phyloP scores from a whole-genome alignment of 352 stramenopile genomes.

The Phytophthora palmivora region DNA sequence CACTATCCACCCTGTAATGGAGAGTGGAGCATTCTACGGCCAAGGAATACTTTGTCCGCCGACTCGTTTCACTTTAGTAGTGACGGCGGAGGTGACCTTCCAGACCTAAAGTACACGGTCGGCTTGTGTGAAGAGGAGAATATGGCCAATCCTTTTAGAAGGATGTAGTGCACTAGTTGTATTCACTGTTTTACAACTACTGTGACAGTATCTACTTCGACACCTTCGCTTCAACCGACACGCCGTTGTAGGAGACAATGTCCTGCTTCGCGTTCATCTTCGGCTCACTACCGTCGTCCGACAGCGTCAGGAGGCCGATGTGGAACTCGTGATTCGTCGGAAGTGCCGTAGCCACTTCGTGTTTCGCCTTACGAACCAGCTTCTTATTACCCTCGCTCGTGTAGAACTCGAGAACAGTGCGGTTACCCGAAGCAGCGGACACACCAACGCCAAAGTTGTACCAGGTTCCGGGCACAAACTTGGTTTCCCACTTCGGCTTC shows the following conservation, averaged over 20 bases:
- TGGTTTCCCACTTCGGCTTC: constrained; percentile 44
- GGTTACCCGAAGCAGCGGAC: constrained; percentile 18
- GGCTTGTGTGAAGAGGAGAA: too few species aligned
- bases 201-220: constrained; percentile 3
- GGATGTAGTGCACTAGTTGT: too few species aligned
- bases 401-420: constrained; percentile 47
- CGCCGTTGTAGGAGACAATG: constrained; percentile 50
- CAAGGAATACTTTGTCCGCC: too few species aligned
- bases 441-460: constrained; percentile 66
- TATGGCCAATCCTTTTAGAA: too few species aligned
- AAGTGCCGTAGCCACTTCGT: constrained; percentile 11
- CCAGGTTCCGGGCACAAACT: constrained; percentile 55
- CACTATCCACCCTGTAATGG: too few species aligned
- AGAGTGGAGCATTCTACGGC: too few species aligned
- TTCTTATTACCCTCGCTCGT: constrained; percentile 44
- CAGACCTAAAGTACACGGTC: too few species aligned
- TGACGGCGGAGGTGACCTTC: too few species aligned
- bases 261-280: constrained; percentile 44
- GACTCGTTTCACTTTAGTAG: too few species aligned
- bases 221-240: constrained; percentile 39
- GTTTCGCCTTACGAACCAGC: constrained; percentile 36
- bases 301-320: constrained; percentile 52
- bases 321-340: constrained; percentile 40
- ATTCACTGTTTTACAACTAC: too few species aligned
- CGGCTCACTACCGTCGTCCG: constrained; percentile 38